Evolutionary conservation across 305 asterid species (phyloP), one percentile per base, ranked within the genome.

Genomic region (Fraxinus sp.): DNA sequence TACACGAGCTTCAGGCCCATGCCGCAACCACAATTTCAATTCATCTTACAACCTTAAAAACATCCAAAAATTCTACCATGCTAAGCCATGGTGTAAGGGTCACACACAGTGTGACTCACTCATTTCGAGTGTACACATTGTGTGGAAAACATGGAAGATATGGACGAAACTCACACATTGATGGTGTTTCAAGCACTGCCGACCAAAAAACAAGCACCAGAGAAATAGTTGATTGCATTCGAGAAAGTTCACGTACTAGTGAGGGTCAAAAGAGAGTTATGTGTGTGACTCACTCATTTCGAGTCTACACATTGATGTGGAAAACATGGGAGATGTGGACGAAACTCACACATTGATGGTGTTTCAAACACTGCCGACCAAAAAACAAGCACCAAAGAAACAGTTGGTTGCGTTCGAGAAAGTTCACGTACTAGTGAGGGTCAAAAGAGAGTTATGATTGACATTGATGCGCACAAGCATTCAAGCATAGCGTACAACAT

Each of bases 111-210:
- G 98, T 71, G 92, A 86, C 2, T 66, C 90, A 22, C 88, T 92
- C 78, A 87, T 62, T 75, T 14, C 89, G 35, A 86, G 83, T 3
- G 4, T 95, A 20, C 95, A 94, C 18, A 24, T 92, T 26, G 92
- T 28, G 97, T 93, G 20, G 93, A 90, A 46, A 95, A 95, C 39
- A 75, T 7, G 0, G 99, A 97, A 24, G 90, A 80, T 2, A 81
- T 85, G 91, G 97, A 93, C 14, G 97, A 98, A 13, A 79, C 92
- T 9, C 97, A 94, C 80, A 88, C 97, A 0, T 37, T 95, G 64
- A 83, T 94, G 87, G 85, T 94, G 7, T 95, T 87, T 46, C 86
- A 93, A 13, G 75, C 90, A 0, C 90, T 92, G 0, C 20, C 80
- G 0, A 6, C 6, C 0, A 89, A 76, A 7, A 81, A 83, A 37